Evolutionary conservation across 2,329 filamentous ascomycete species (phyloP), one percentile per base, ranked within the genome.

Genomic region (Fusarium sp.): DNA sequence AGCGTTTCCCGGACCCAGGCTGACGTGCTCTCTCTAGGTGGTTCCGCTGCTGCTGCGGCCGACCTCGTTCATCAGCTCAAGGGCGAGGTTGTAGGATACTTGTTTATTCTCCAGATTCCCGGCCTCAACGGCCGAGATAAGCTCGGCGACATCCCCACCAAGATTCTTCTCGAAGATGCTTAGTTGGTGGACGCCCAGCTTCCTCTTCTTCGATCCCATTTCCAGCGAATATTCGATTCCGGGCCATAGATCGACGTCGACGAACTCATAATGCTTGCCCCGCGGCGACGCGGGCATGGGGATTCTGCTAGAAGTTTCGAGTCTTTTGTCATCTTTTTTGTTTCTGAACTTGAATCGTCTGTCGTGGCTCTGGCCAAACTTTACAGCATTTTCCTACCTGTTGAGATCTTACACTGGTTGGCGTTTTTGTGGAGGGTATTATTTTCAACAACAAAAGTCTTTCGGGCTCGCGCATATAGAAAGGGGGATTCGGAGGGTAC

Each of bases 61-160:
- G 90, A 94, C 72, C 92, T 99, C 69, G 94, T 98, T 78, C 89
- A 92, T 82, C 91, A 97, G 84, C 90, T 97, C 75, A 94, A 95
- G 76, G 96, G 95, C 75, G 88, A 90, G n/a, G 87, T 98, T 56
- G 85, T 98, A 68, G 96, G 94, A 78, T 98, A 94, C 85, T 87
- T 98, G 73, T 99, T 99, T 87, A 94, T 99, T 79, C 93, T 98
- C 82, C 96, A 98, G 84, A 93, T 99, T 74, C 93, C 95, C 78
- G 96, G 96, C 85, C 91, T 99, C 77, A 94, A 97, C 82, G 96
- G 96, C 77, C 91, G 94, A 78, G 93, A 95, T 73, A 96, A 97
- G 89, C 93, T 99, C 77, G 91, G 92, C 77, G 92, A 92, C 65
- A 83, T 85, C 57, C 94, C 95, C 13, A 92, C 95, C 62, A 90